phyloP scores from a whole-genome alignment of 1,284 basidiomycete species.

The Boletus semigastroideus region DNA sequence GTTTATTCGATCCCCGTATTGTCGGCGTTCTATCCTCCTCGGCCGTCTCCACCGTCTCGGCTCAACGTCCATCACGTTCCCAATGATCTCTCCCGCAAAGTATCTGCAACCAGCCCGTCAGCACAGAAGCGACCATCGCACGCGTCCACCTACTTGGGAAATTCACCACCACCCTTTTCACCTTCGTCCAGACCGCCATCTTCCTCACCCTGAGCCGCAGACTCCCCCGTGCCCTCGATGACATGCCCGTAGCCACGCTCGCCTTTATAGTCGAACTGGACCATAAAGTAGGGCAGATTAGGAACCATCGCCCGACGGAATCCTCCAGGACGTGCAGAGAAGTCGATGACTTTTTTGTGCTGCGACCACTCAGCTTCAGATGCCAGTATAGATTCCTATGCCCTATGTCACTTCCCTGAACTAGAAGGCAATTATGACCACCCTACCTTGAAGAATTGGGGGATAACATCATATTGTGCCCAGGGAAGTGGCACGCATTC shows the following conservation, averaged over 20 bases:
- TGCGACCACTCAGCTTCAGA: conserved; percentile 97
- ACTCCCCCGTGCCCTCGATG: conserved; percentile 84
- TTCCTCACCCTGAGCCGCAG: conserved; percentile 61
- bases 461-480: conserved; percentile 80
- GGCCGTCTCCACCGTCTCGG: conserved; percentile 87
- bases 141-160: conserved; percentile 65
- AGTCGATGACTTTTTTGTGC: conserved; percentile 95
- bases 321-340: conserved; percentile 82
- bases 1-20: conserved; percentile 69
- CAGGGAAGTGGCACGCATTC: conserved; percentile 91
- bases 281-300: conserved; percentile 97
- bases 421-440: background rate
- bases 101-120: conserved; percentile 53
- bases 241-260: conserved; percentile 97
- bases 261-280: conserved; percentile 96
- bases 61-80: conserved; percentile 87
- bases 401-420: conserved; percentile 6
- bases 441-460: conserved; percentile 88
- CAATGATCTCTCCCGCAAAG: conserved; percentile 95
- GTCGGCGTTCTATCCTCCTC: conserved; percentile 65
- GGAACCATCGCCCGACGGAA: conserved; percentile 93
- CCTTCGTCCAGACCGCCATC: conserved; percentile 74
- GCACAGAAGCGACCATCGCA: background rate
- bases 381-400: conserved; percentile 85
- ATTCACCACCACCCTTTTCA: conserved; percentile 85